phyloP scores from a whole-genome alignment of 495 filamentous ascomycete species.

The Gamarada debralockiae region DNA sequence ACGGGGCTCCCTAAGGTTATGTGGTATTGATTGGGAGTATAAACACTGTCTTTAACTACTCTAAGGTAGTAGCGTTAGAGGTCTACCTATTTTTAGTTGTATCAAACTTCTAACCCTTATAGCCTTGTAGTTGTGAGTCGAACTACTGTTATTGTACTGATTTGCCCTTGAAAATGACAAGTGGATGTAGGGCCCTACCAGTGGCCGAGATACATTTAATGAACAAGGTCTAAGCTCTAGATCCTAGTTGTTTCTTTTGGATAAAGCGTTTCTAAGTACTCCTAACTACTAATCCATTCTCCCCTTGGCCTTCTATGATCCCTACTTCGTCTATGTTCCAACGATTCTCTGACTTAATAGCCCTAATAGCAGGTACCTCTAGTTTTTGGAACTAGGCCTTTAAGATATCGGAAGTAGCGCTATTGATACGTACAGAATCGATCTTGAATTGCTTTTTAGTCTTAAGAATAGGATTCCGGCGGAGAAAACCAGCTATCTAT shows the following conservation, averaged over 20 bases:
- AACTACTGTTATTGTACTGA: no score
- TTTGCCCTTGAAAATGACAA: constrained; percentile 3
- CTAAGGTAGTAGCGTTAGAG: background rate
- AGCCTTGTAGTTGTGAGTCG: background rate
- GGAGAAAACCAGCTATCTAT: background rate
- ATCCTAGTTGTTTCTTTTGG: constrained; percentile 5
- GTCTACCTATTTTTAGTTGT: constrained; percentile 3
- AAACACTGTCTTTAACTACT: background rate
- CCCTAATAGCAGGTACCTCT: constrained; percentile 1
- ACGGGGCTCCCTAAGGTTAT: background rate
- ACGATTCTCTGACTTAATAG: constrained; percentile 8
- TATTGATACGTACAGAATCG: constrained; percentile 8
- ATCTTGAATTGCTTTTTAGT: constrained; percentile 6
- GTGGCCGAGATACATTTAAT: background rate
- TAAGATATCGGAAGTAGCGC: constrained; percentile 1
- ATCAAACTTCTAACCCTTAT: background rate
- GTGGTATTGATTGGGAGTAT: background rate
- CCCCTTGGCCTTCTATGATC: constrained; percentile 7
- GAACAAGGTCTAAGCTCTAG: background rate
- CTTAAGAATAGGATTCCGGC: constrained; percentile 4
- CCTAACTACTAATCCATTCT: constrained; percentile 8
- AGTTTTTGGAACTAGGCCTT: constrained; percentile 7
- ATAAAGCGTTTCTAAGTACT: background rate
- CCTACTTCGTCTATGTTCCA: constrained; percentile 9
- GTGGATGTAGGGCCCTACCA: background rate